Evolutionary conservation across 208 protist species (phyloP).

Genomic region (Polymyxa betae): DNA sequence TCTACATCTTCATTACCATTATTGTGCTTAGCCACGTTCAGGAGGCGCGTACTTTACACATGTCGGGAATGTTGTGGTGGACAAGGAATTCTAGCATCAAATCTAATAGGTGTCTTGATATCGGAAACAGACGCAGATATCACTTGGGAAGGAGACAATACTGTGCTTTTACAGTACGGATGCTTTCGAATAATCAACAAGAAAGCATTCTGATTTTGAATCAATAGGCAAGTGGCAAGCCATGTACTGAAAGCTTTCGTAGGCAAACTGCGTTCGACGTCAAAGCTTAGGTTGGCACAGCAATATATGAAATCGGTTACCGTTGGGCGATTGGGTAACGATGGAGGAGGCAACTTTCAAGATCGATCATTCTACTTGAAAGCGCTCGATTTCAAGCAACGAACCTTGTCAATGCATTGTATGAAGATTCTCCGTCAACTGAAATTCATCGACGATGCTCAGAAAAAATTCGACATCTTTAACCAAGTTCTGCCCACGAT

Average conservation of each 20-base stretch:
- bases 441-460: neutral
- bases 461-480: neutral
- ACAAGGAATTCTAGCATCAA: neutral
- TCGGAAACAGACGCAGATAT: neutral
- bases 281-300: too few relatives aligned
- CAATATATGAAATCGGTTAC: too few relatives aligned
- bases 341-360: too few relatives aligned
- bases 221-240: too few relatives aligned
- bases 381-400: neutral
- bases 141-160: constrained; percentile 41
- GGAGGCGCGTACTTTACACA: neutral
- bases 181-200: too few relatives aligned
- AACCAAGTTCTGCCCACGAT: neutral
- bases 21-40: neutral
- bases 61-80: constrained; percentile 50
- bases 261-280: too few relatives aligned
- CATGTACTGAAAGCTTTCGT: too few relatives aligned
- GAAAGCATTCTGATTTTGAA: too few relatives aligned
- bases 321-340: too few relatives aligned
- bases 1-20: neutral
- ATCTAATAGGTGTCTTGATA: constrained; percentile 29
- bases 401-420: neutral
- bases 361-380: neutral
- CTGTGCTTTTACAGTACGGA: neutral
- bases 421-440: neutral